Evolutionary conservation across 2,329 filamentous ascomycete species (phyloP).

Genomic region (Amauroascus niger): DNA sequence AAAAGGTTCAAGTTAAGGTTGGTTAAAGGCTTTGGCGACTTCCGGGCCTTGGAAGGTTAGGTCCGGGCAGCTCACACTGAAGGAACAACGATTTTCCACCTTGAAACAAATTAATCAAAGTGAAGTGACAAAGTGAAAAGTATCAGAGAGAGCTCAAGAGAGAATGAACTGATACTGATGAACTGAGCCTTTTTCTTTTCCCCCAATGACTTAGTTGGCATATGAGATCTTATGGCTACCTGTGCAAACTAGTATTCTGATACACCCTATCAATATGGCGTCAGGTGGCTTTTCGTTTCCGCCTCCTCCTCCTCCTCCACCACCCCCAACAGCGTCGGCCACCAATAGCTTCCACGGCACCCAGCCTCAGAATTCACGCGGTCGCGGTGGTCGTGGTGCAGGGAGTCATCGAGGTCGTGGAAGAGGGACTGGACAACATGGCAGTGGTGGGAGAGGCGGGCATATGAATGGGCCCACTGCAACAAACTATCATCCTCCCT

Average conservation of each 20-base stretch:
- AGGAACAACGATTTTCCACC: slow-evolving; percentile 5
- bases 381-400: slow-evolving; percentile 9
- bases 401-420: slow-evolving; percentile 14
- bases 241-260: not conserved
- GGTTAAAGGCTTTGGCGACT: not conserved
- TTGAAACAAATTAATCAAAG: slow-evolving; percentile 8
- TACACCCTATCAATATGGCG: slow-evolving; percentile 24
- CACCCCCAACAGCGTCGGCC: not conserved
- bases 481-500: slow-evolving; percentile 8
- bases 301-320: slow-evolving; percentile 36
- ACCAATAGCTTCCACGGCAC: not conserved
- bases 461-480: slow-evolving; percentile 18
- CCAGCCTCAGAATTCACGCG: not conserved
- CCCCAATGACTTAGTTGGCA: not conserved
- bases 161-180: not conserved
- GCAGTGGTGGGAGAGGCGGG: slow-evolving; percentile 25
- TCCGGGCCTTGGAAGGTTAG: too few relatives aligned
- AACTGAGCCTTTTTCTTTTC: not conserved
- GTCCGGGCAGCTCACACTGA: too few relatives aligned
- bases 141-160: not conserved
- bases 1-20: not conserved
- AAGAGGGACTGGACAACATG: slow-evolving; percentile 28
- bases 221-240: not conserved
- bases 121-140: not conserved
- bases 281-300: slow-evolving; percentile 40